These are phyloP conservation scores for Xylariales sp. DNA, from an alignment of 2,329 filamentous ascomycete species.

Conservation along the genomic window DNA sequence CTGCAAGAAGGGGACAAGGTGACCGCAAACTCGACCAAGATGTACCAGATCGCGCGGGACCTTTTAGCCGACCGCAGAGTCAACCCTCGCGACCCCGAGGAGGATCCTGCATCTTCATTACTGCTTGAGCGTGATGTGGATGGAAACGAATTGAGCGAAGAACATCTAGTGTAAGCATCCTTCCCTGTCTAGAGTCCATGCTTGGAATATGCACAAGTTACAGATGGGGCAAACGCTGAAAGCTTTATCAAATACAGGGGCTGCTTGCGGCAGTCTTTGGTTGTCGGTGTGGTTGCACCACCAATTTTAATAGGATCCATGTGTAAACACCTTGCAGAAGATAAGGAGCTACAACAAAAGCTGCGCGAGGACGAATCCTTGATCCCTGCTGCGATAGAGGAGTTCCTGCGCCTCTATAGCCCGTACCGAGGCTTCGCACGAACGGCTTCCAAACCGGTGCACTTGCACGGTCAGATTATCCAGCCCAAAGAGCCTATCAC, in stretches of 20 bases:
- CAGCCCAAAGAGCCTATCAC: conserved; percentile 12
- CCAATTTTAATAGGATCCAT: conserved; percentile 13
- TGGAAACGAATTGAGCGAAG: conserved; percentile 12
- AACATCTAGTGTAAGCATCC: conserved; percentile 11
- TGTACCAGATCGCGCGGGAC: conserved; percentile 11
- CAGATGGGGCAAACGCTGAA: no score
- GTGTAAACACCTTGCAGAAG: conserved; percentile 13
- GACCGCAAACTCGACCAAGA: conserved; percentile 9
- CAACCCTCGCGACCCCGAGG: conserved; percentile 11
- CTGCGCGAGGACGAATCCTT: conserved; percentile 12
- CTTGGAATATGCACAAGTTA: no score
- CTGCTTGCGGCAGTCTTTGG: conserved; percentile 14
- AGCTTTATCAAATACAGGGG: no score
- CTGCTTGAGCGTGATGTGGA: conserved; percentile 11
- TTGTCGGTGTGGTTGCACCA: conserved; percentile 13
- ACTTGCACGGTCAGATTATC: conserved; percentile 10
- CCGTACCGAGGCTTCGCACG: conserved; percentile 12
- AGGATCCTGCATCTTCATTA: conserved; percentile 15
- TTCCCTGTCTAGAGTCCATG: no score
- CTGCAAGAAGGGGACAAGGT: conserved; percentile 13
- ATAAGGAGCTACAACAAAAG: conserved; percentile 11
- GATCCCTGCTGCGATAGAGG: conserved; percentile 15
- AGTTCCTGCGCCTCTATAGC: conserved; percentile 15
- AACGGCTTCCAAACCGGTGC: neutral
- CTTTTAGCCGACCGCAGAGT: conserved; percentile 12